Percentiles rank a stretch among this genome's conserved stretches.
Conservation (phyloP, 1,284 basidiomycete genomes). For the Tylopilus sp. region DNA sequence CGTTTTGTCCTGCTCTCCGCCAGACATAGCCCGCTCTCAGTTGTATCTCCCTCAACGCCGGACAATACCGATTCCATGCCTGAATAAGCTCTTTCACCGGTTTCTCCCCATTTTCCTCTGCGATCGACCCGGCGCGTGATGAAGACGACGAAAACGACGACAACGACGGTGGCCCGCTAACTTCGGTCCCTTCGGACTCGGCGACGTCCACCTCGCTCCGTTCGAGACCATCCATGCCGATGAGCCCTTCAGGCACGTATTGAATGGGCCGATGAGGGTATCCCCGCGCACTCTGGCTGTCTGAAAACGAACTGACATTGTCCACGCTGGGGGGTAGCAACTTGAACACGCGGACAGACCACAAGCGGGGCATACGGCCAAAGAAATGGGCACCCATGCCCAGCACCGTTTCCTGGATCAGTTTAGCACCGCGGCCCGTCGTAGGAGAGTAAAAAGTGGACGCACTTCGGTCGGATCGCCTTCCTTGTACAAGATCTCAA, state of each 20-base stretch:
- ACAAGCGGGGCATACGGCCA: slow-evolving; percentile 25
- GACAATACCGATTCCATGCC: slow-evolving; percentile 32
- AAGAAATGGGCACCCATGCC: slow-evolving; percentile 35
- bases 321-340: slow-evolving; percentile 16
- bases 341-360: slow-evolving; percentile 29
- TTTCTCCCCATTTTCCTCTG: slow-evolving; percentile 15
- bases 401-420: slow-evolving; percentile 25
- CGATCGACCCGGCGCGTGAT: background rate
- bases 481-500: slow-evolving; percentile 32
- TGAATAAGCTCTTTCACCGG: slow-evolving; percentile 24
- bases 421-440: background rate
- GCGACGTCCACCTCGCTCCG: slow-evolving; percentile 21
- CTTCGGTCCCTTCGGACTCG: slow-evolving; percentile 21
- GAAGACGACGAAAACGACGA: background rate
- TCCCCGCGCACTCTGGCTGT: slow-evolving; percentile 12
- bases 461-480: slow-evolving; percentile 29
- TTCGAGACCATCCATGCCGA: slow-evolving; percentile 10
- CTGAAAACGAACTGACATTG: slow-evolving; percentile 1
- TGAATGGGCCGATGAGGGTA: slow-evolving; percentile 14
- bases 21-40: slow-evolving; percentile 30
- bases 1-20: slow-evolving; percentile 23
- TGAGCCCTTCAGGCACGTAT: slow-evolving; percentile 12
- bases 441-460: background rate
- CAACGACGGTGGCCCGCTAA: no score
- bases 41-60: slow-evolving; percentile 24